phyloP scores from a whole-genome alignment of 164 flowering plant species.

The Litsea cubeba region DNA sequence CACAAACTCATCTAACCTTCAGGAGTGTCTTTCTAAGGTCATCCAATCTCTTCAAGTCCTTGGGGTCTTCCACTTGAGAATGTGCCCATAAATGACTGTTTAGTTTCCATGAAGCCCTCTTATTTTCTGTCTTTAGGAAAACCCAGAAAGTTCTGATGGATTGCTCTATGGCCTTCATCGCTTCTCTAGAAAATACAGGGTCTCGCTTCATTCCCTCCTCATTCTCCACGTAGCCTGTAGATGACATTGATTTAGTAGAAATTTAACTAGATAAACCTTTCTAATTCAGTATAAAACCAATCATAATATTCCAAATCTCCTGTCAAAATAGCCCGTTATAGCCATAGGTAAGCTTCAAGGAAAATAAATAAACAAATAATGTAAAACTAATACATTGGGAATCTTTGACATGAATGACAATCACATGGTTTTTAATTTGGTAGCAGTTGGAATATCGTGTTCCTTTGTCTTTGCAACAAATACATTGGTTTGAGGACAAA shows the following conservation, averaged over 20 bases:
- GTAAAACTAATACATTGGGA: neutral
- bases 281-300: neutral
- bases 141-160: conserved; percentile 35
- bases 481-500: neutral
- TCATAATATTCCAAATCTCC: neutral
- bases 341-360: neutral
- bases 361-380: neutral
- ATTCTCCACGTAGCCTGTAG: conserved; percentile 23
- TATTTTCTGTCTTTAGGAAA: conserved; percentile 34
- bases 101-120: conserved; percentile 33
- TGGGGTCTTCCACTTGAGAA: conserved; percentile 48
- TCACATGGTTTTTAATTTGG: neutral
- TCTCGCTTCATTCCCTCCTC: conserved; percentile 22
- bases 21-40: conserved; percentile 30
- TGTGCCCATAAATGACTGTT: conserved; percentile 20
- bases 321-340: neutral
- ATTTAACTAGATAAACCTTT: neutral
- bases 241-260: neutral
- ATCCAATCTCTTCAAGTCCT: conserved; percentile 36
- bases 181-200: conserved; percentile 25
- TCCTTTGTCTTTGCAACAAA: neutral
- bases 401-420: neutral
- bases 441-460: neutral
- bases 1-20: conserved; percentile 23
- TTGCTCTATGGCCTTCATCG: conserved; percentile 36